Evolutionary conservation across 495 filamentous ascomycete species (phyloP).

Genomic region (Aspergillus coremiiformis): DNA sequence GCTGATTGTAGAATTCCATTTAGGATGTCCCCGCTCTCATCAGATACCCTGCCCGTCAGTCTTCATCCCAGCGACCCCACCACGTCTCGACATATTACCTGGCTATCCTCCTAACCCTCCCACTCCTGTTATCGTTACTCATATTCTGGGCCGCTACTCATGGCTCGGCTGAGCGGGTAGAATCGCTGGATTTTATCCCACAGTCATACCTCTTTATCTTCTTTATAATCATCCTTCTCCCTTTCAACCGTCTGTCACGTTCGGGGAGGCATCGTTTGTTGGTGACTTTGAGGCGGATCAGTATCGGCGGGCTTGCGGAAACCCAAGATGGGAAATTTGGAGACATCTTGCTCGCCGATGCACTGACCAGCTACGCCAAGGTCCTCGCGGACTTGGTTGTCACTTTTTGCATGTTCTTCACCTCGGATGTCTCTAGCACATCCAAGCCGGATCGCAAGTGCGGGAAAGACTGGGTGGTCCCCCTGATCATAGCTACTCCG

Average conservation of each 20-base stretch:
- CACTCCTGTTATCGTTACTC: constrained; percentile 60
- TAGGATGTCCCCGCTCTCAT: constrained; percentile 74
- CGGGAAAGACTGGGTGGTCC: constrained; percentile 67
- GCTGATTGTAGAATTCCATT: constrained; percentile 10
- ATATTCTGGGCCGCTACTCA: constrained; percentile 78
- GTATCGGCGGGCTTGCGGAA: constrained; percentile 72
- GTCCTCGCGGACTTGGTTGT: constrained; percentile 86
- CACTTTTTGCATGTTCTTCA: constrained; percentile 82
- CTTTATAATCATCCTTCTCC: constrained; percentile 60
- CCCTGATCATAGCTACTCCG: constrained; percentile 72
- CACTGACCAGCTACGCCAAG: constrained; percentile 87
- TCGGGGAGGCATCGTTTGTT: constrained; percentile 71
- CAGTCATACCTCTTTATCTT: constrained; percentile 70
- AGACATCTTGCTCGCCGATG: constrained; percentile 91
- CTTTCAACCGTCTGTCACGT: constrained; percentile 61
- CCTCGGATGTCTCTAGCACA: constrained; percentile 59
- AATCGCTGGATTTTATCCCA: constrained; percentile 71
- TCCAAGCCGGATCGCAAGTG: constrained; percentile 72
- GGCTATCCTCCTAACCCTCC: constrained; percentile 62
- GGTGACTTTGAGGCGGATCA: constrained; percentile 60
- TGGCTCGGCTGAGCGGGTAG: constrained; percentile 57
- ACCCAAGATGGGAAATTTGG: constrained; percentile 81
- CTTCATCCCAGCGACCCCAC: constrained; percentile 58
- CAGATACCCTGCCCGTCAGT: constrained; percentile 64
- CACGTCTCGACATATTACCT: constrained; percentile 77